phyloP scores from a whole-genome alignment of 2,329 filamentous ascomycete species.

The Cladosporium sp. region DNA sequence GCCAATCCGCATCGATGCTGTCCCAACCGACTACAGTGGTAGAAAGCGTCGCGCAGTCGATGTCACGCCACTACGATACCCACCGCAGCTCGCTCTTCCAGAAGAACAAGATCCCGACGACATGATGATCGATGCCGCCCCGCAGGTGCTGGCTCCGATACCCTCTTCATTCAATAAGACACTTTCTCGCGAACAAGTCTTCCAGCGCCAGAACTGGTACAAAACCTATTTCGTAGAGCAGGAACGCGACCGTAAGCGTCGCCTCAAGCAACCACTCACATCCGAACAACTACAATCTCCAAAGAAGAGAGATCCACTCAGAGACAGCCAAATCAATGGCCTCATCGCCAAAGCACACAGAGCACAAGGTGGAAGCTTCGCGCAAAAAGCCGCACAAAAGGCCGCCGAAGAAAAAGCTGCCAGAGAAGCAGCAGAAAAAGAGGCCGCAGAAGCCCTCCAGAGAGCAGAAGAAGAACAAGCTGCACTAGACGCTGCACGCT shows the following conservation, averaged over 20 bases:
- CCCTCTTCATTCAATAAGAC: too few species aligned
- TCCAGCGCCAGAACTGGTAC: not conserved
- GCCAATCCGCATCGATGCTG: constrained; percentile 1
- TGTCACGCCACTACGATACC: not conserved
- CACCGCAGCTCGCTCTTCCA: too few species aligned
- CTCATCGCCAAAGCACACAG: constrained; percentile 1
- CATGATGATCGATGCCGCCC: too few species aligned
- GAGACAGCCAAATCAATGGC: constrained; percentile 1
- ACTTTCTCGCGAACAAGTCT: not conserved
- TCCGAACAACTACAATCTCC: not conserved
- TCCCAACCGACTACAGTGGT: constrained; percentile 7
- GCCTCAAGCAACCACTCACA: not conserved
- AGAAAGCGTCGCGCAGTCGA: constrained; percentile 15
- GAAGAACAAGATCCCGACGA: too few species aligned
- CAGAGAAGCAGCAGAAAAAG: constrained; percentile 2
- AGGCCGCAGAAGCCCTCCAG: constrained; percentile 9
- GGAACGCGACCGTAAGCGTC: not conserved
- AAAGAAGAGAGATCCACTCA: not conserved
- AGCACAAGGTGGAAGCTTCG: not conserved
- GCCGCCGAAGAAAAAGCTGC: not conserved
- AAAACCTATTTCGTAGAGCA: not conserved
- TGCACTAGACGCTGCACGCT: constrained; percentile 6
- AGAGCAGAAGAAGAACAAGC: not conserved
- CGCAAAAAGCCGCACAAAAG: not conserved
- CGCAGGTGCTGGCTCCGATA: too few species aligned